Conservation (phyloP, 2,329 filamentous ascomycete species). For the Cadophora sp. region DNA sequence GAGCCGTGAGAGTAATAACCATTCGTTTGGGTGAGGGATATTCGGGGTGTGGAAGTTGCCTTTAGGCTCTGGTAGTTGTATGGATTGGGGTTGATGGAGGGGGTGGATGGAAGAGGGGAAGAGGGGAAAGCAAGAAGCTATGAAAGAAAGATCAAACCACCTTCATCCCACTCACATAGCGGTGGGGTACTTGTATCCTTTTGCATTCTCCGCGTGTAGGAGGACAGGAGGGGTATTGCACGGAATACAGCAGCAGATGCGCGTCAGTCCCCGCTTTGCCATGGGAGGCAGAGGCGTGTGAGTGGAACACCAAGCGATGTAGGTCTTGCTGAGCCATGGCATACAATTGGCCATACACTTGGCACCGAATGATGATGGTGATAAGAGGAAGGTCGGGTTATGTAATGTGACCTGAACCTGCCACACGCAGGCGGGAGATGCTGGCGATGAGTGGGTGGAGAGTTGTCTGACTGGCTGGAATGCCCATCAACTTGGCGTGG, state of each 20-base stretch:
- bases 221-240: neutral
- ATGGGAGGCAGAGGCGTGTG: neutral
- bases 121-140: conserved; percentile 11
- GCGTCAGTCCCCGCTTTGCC: conserved; percentile 20
- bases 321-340: conserved; percentile 5
- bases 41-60: neutral
- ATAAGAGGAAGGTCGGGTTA: conserved; percentile 9
- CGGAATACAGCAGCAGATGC: neutral
- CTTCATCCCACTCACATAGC: neutral
- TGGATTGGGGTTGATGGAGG: neutral
- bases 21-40: conserved; percentile 29
- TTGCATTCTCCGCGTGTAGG: neutral
- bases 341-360: neutral
- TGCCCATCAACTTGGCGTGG: neutral
- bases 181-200: conserved; percentile 15
- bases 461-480: neutral
- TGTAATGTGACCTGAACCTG: neutral
- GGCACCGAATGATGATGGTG: neutral
- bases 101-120: conserved; percentile 1
- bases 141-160: neutral
- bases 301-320: conserved; percentile 16
- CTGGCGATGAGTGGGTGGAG: neutral
- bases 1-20: conserved; percentile 32
- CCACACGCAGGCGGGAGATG: neutral
- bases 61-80: neutral